Conservation (phyloP, 202 grass and related monocot genomes). For the Zoysia matrella region DNA sequence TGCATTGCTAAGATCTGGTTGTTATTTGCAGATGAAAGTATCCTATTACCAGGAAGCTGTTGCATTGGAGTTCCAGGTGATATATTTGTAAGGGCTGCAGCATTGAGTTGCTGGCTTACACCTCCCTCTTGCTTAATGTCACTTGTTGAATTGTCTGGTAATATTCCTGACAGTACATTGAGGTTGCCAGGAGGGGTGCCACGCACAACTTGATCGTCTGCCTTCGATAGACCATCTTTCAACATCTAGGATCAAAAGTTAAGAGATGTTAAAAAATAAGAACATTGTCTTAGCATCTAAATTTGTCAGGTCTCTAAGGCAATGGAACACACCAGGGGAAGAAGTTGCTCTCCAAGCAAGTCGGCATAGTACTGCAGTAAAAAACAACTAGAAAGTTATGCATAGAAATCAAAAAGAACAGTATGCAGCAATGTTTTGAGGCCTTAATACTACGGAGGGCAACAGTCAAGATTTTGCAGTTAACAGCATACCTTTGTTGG, state of each 20-base stretch:
- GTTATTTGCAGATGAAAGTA: slow-evolving; percentile 65
- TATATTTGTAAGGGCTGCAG: slow-evolving; percentile 56
- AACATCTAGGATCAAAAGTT: slow-evolving; percentile 67
- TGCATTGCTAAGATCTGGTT: slow-evolving; percentile 58
- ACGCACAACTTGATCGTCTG: slow-evolving; percentile 64
- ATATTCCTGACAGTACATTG: slow-evolving; percentile 45
- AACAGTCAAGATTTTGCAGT: slow-evolving; percentile 15
- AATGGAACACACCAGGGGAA: slow-evolving; percentile 61
- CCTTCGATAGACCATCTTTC: slow-evolving; percentile 71
- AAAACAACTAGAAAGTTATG: slow-evolving; percentile 46
- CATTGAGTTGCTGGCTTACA: slow-evolving; percentile 64
- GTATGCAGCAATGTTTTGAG: slow-evolving; percentile 26
- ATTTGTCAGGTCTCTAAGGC: slow-evolving; percentile 8
- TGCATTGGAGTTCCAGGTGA: slow-evolving; percentile 53
- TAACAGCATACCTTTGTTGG: slow-evolving; percentile 61
- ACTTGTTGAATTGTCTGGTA: slow-evolving; percentile 59
- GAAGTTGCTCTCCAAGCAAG: slow-evolving; percentile 71
- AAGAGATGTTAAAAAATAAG: slow-evolving; percentile 38
- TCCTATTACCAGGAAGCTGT: slow-evolving; percentile 63
- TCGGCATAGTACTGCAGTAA: slow-evolving; percentile 74
- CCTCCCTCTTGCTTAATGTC: slow-evolving; percentile 72
- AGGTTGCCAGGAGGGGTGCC: slow-evolving; percentile 48
- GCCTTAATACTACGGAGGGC: background rate
- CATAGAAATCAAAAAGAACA: slow-evolving; percentile 6
- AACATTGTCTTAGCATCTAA: slow-evolving; percentile 37